Conservation (phyloP, 495 filamentous ascomycete species). For the Penicillium psychrofluorescens region DNA sequence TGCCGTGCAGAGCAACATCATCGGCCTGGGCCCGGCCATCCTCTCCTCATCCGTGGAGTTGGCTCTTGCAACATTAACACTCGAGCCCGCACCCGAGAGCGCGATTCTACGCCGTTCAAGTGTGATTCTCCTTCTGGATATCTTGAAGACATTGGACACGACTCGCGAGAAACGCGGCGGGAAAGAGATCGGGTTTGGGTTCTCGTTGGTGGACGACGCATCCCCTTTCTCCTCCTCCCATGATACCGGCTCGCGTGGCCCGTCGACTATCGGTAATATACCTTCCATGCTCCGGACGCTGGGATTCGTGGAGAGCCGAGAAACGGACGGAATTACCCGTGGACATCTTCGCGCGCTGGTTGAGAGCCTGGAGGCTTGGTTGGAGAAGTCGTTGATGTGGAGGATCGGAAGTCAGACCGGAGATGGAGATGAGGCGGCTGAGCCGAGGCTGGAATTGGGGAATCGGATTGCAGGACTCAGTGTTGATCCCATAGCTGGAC, state of each 20-base stretch:
- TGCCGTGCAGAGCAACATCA: conserved; percentile 59
- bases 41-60: conserved; percentile 59
- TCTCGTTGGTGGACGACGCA: conserved; percentile 38
- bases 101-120: conserved; percentile 71
- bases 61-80: conserved; percentile 54
- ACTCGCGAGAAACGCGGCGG: conserved; percentile 40
- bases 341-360: conserved; percentile 63
- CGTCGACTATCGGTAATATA: conserved; percentile 40
- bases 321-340: conserved; percentile 65
- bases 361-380: conserved; percentile 67
- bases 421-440: conserved; percentile 4
- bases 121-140: conserved; percentile 57
- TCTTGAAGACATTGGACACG: conserved; percentile 58
- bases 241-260: background rate
- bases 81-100: conserved; percentile 56
- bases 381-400: conserved; percentile 48
- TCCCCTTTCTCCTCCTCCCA: background rate
- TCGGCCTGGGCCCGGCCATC: conserved; percentile 47
- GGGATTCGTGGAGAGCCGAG: conserved; percentile 57
- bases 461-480: conserved; percentile 34
- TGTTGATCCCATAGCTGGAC: conserved; percentile 28
- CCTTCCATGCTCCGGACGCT: conserved; percentile 57
- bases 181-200: conserved; percentile 49
- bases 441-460: conserved; percentile 23
- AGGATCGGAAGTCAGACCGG: conserved; percentile 22